Conservation (phyloP, 1,139 yeast genomes). For the Saccharomyces hybrid region DNA sequence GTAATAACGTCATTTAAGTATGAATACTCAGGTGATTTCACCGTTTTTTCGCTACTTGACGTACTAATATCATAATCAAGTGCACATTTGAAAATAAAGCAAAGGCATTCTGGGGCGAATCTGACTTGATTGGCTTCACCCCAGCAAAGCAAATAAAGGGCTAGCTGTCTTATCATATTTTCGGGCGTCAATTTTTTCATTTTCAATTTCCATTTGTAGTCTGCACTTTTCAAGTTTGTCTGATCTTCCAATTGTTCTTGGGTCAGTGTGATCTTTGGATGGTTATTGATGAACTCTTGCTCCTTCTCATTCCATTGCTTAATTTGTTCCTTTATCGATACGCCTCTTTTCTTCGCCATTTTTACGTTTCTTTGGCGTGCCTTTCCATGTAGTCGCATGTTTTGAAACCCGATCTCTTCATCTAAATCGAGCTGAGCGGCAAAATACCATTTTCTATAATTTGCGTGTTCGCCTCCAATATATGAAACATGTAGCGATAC, state of each 20-base stretch:
- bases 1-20: conserved; percentile 66
- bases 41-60: not conserved
- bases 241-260: conserved; percentile 54
- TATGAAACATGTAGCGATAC: conserved; percentile 61
- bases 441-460: conserved; percentile 68
- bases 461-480: conserved; percentile 62
- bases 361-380: conserved; percentile 31
- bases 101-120: conserved; percentile 75
- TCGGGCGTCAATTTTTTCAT: conserved; percentile 49
- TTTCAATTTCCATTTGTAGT: conserved; percentile 54
- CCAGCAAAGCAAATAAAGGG: conserved; percentile 71
- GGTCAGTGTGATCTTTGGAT: conserved; percentile 28
- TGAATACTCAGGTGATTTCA: conserved; percentile 27
- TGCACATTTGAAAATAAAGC: conserved; percentile 74
- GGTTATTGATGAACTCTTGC: conserved; percentile 27
- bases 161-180: conserved; percentile 58
- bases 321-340: conserved; percentile 30
- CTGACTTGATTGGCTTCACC: conserved; percentile 82
- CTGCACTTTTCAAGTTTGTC: conserved; percentile 45
- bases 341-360: conserved; percentile 33
- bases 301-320: conserved; percentile 28
- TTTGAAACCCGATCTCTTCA: conserved; percentile 48
- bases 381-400: conserved; percentile 35
- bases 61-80: conserved; percentile 46
- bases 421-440: conserved; percentile 63